phyloP scores from a whole-genome alignment of 345 rosid species.

The Arabidopsis suecica region DNA sequence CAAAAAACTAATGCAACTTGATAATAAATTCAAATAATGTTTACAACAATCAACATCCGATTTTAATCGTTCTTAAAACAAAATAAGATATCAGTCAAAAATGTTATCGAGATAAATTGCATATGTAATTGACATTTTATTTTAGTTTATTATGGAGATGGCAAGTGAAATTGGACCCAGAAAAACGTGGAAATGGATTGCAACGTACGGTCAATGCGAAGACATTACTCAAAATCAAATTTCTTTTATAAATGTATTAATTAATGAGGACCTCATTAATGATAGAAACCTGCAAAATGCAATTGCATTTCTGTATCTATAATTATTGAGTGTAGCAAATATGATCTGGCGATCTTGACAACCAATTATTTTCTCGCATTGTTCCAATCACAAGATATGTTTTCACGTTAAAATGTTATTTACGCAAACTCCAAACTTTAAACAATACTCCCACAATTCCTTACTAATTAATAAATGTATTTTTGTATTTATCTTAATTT shows the following conservation, averaged over 20 bases:
- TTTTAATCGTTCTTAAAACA: neutral
- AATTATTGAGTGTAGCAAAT: constrained; percentile 36
- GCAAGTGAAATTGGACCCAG: neutral
- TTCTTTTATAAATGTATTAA: constrained; percentile 9
- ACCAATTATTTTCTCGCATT: constrained; percentile 23
- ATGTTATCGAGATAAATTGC: neutral
- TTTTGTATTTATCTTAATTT: too few species aligned
- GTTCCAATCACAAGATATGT: constrained; percentile 8
- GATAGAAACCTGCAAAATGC: constrained; percentile 14
- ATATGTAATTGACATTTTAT: neutral
- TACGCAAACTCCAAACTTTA: neutral
- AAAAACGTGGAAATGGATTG: constrained; percentile 5
- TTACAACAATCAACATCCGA: neutral
- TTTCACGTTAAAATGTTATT: constrained; percentile 21
- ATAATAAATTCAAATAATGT: too few species aligned
- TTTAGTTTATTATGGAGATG: constrained; percentile 1
- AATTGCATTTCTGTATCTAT: constrained; percentile 12
- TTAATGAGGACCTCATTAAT: constrained; percentile 29
- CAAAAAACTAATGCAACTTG: too few species aligned
- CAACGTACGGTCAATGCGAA: constrained; percentile 4
- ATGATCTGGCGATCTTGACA: constrained; percentile 41
- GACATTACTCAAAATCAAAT: constrained; percentile 11
- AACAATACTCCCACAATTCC: neutral
- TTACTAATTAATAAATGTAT: too few species aligned
- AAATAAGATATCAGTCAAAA: neutral